Base-by-base conservation (phyloP, 768 basidiomycete genomes). In the Suillus fuscotomentosus region DNA sequence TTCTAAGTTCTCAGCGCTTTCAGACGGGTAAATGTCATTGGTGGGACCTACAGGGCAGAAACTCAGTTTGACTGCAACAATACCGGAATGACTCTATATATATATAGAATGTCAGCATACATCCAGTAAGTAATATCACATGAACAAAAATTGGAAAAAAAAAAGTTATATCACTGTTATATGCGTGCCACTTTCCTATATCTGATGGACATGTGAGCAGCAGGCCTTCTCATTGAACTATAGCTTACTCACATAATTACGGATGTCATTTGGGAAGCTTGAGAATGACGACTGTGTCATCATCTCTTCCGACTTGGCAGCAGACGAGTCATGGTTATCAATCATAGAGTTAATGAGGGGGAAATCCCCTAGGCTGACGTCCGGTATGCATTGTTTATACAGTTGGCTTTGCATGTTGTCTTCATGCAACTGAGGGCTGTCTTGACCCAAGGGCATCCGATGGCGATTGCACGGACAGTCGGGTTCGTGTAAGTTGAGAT, bases 191-290 rank as follows among this genome's bases (percentile, higher is more conserved):
- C 39, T 48, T 45, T 5, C 38, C 70, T 74, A 70, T 69, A 67
- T 65, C 69, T 74, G 63, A 63, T 24, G 11, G 41, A 60, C 60
- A 53, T 48, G 31, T 72, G 60, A 72, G 69, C 60, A 56, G 50
- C 31, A 36, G 15, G 6, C 53, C 31, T n/a, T n/a, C 53, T 54
- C 20, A n/a, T 11, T 20, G 48, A 61, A 38, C 36, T 38, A 41
- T 8, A 45, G 5, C 63, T 48, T 39, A 77, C 78, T 71, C 67
- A 74, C 78, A 71, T 76, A 80, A 62, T 73, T 72, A 61, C 72
- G 75, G 5, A 76, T 63, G 39, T 77, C 75, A 15, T 67, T 60
- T 3, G 75, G 67, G 62, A 71, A 76, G 66, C 73, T 76, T 27
- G 72, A 63, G 2, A 72, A 63, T 24, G 76, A 69, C 5, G 70